Evolutionary conservation across 2,329 filamentous ascomycete species (phyloP).

Genomic region (Aspergillus luchuensis): DNA sequence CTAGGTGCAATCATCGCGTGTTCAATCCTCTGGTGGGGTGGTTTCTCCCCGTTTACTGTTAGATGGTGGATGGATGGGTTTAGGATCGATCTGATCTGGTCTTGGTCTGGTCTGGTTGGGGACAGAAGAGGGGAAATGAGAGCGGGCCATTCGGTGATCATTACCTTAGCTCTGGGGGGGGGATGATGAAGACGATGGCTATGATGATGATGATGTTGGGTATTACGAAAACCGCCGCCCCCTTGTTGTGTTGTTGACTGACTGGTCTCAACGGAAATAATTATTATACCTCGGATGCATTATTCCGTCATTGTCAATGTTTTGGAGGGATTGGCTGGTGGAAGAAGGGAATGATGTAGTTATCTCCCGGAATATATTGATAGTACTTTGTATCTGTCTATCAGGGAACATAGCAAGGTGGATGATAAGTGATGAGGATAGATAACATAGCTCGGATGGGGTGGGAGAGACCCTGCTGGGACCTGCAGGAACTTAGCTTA

Average conservation of each 20-base stretch:
- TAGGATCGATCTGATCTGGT: constrained; percentile 5
- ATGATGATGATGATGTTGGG: no score
- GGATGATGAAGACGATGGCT: no score
- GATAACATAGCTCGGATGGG: constrained; percentile 10
- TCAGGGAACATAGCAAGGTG: not conserved
- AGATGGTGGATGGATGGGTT: not conserved
- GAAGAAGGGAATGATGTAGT: not conserved
- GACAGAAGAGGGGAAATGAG: not conserved
- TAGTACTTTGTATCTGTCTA: not conserved
- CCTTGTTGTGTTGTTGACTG: no score
- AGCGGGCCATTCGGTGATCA: not conserved
- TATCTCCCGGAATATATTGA: not conserved
- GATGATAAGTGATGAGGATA: not conserved
- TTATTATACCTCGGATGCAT: not conserved
- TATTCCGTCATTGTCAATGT: constrained; percentile 6
- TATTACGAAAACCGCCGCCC: no score
- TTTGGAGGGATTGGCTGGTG: not conserved
- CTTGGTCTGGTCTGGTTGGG: not conserved
- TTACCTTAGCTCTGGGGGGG: not conserved
- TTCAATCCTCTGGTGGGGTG: constrained; percentile 3
- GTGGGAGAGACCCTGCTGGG: constrained; percentile 17
- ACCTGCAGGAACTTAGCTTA: constrained; percentile 27
- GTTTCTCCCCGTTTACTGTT: not conserved
- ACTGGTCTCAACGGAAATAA: no score
- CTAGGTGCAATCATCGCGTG: not conserved